A percentile compares a stretch with the other conserved stretches of the same genome.
These are phyloP conservation scores for Penicillium simplicissimum DNA, from an alignment of 495 filamentous ascomycete species.

Conservation along the genomic window DNA sequence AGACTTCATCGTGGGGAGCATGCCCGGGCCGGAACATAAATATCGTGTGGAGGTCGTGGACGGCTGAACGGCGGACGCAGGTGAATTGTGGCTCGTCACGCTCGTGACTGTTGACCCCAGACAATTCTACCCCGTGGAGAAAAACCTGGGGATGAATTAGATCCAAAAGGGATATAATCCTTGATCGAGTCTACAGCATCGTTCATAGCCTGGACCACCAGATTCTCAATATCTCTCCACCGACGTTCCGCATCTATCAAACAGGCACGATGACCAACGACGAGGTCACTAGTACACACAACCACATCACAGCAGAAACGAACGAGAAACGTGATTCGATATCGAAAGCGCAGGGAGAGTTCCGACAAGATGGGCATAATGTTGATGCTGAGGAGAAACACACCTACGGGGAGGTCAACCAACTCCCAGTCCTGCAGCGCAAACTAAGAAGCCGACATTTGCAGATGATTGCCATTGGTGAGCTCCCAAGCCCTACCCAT, in stretches of 20 bases:
- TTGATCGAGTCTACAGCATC: neutral
- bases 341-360: neutral
- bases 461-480: conserved; percentile 5
- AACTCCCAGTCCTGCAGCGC: neutral
- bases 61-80: too few relatives aligned
- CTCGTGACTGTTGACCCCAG: neutral
- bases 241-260: neutral
- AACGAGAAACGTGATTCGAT: neutral
- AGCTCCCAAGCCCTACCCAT: neutral
- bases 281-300: neutral
- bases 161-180: neutral
- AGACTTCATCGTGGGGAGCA: neutral
- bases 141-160: neutral
- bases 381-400: neutral
- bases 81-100: neutral
- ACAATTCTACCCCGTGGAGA: neutral
- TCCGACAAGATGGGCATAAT: neutral
- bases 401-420: conserved; percentile 1
- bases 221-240: neutral
- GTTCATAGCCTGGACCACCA: neutral
- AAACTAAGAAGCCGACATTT: neutral
- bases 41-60: neutral
- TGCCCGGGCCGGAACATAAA: neutral
- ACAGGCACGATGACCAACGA: neutral
- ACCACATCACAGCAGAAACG: neutral